Percentiles rank a stretch among this genome's conserved stretches.
These are phyloP conservation scores for Talaromyces marneffei DNA, from an alignment of 2,329 filamentous ascomycete genomes.

Conservation along the genomic window DNA sequence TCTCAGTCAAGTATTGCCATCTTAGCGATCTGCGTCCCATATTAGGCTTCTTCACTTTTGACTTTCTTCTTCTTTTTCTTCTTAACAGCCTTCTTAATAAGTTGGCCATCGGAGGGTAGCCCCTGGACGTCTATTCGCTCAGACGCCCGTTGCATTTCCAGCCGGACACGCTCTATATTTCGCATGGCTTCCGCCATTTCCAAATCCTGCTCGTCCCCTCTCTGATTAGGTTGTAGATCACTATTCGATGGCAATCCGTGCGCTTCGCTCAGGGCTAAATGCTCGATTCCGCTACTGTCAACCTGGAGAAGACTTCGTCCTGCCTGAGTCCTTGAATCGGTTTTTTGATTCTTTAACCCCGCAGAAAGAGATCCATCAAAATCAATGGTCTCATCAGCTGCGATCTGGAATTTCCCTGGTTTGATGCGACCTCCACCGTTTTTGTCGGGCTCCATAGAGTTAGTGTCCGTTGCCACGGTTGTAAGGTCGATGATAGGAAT, in stretches of 20 bases:
- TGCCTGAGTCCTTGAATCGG: slow-evolving; percentile 15
- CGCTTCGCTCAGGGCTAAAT: slow-evolving; percentile 60
- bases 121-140: slow-evolving; percentile 47
- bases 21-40: neutral
- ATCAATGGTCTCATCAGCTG: slow-evolving; percentile 66
- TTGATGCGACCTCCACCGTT: slow-evolving; percentile 15
- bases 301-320: slow-evolving; percentile 70
- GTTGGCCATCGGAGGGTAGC: slow-evolving; percentile 40
- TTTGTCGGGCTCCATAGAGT: slow-evolving; percentile 8
- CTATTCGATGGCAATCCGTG: slow-evolving; percentile 16
- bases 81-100: slow-evolving; percentile 52
- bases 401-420: slow-evolving; percentile 55
- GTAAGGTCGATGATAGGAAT: slow-evolving; percentile 95
- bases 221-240: slow-evolving; percentile 51
- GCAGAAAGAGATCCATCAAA: slow-evolving; percentile 34
- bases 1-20: neutral
- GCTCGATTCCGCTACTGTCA: slow-evolving; percentile 74
- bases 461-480: slow-evolving; percentile 51
- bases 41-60: neutral
- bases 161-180: slow-evolving; percentile 75
- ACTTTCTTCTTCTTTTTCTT: slow-evolving; percentile 20
- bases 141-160: slow-evolving; percentile 66
- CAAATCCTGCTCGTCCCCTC: slow-evolving; percentile 76
- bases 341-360: slow-evolving; percentile 29
- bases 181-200: slow-evolving; percentile 86